phyloP scores from a whole-genome alignment of 768 basidiomycete genomes.

The Antrodiella citrinella region DNA sequence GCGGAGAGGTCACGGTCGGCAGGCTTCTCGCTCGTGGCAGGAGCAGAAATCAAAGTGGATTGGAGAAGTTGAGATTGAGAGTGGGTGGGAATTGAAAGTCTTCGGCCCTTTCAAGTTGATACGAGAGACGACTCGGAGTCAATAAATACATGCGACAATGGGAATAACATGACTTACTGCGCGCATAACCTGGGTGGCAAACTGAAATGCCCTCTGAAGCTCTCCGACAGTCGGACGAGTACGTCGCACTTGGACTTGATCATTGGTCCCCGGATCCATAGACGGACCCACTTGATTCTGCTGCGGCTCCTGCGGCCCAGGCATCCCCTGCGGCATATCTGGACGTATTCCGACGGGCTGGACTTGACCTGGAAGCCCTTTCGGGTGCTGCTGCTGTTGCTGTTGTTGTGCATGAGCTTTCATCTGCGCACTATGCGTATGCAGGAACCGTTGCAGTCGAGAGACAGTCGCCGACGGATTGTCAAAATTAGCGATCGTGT shows the following conservation, averaged over 20 bases:
- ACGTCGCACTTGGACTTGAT: background rate
- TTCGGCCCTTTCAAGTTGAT: constrained; percentile 13
- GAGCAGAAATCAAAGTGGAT: constrained; percentile 33
- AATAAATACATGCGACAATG: no score
- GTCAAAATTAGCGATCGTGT: background rate
- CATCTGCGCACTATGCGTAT: background rate
- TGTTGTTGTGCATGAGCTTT: background rate
- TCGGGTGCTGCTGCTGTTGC: constrained; percentile 5
- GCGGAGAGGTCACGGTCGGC: constrained; percentile 1
- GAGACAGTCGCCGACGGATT: background rate
- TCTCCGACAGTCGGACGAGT: background rate
- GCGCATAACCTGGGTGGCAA: background rate
- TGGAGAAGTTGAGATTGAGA: constrained; percentile 23
- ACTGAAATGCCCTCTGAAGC: background rate
- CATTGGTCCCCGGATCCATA: no score
- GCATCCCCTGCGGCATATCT: background rate
- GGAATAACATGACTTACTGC: constrained; percentile 2
- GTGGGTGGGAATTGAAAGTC: constrained; percentile 19
- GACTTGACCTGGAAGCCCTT: background rate
- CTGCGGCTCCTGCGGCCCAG: background rate
- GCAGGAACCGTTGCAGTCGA: background rate
- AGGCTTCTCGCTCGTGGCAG: constrained; percentile 1
- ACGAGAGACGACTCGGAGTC: no score
- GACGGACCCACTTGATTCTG: background rate
- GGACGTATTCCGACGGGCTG: background rate